Evolutionary conservation across 257 asterid genomes (phyloP).

Genomic region (Vinca minor): DNA sequence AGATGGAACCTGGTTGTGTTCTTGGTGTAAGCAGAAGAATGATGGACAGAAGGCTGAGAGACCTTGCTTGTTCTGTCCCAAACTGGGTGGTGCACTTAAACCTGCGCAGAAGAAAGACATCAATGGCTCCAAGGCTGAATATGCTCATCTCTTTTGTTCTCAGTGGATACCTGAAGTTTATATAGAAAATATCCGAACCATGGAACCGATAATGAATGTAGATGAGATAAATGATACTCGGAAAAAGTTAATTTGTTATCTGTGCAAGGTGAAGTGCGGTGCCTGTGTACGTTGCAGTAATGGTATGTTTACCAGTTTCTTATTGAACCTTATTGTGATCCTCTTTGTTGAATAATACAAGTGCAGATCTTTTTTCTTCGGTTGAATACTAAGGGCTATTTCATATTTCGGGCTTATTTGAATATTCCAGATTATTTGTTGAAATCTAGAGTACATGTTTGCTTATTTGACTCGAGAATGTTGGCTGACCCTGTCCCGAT

Average conservation of each 20-base stretch:
- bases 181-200: constrained; percentile 64
- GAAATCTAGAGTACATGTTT: not conserved
- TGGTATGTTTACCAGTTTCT: constrained; percentile 71
- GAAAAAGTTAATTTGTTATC: constrained; percentile 63
- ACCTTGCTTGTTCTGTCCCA: constrained; percentile 84
- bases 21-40: constrained; percentile 72
- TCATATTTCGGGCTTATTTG: not conserved
- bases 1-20: constrained; percentile 67
- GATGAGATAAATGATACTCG: constrained; percentile 63
- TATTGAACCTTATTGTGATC: constrained; percentile 31
- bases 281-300: constrained; percentile 95
- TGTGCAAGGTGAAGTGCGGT: constrained; percentile 94
- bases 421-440: not conserved
- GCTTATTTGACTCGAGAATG: not conserved
- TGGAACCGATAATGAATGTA: constrained; percentile 80
- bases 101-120: constrained; percentile 44
- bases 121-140: constrained; percentile 33
- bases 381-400: constrained; percentile 6
- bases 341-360: too few species aligned
- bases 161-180: constrained; percentile 95
- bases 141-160: constrained; percentile 88
- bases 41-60: constrained; percentile 28
- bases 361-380: constrained; percentile 20
- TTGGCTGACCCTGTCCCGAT: not conserved
- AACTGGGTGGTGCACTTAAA: constrained; percentile 83